Evolutionary conservation across 441 rosid species (phyloP).

Genomic region (Monsonia emarginata): DNA sequence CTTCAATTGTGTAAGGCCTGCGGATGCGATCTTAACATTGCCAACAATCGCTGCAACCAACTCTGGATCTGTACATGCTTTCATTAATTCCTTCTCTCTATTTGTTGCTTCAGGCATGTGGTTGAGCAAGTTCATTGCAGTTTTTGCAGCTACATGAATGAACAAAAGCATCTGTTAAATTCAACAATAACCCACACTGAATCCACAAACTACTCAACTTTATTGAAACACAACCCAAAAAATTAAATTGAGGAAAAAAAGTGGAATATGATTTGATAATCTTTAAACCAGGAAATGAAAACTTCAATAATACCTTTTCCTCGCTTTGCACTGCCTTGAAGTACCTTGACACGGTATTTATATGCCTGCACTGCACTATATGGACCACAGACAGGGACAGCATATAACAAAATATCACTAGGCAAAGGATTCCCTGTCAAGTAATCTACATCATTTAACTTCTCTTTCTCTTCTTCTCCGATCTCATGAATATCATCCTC

Average conservation of each 20-base stretch:
- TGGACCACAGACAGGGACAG: constrained; percentile 88
- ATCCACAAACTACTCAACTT: background rate
- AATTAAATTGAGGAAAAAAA: background rate
- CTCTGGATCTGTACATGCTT: constrained; percentile 89
- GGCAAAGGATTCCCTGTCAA: constrained; percentile 78
- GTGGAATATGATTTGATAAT: too few relatives aligned
- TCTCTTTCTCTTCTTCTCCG: constrained; percentile 82
- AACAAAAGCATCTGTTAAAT: constrained; percentile 5
- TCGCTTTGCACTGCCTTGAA: constrained; percentile 80
- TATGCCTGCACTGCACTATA: constrained; percentile 76
- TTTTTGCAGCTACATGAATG: constrained; percentile 96
- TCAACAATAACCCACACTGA: too few relatives aligned
- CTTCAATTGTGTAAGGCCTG: constrained; percentile 84
- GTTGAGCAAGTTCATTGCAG: constrained; percentile 77
- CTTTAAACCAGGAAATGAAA: too few relatives aligned
- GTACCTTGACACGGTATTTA: constrained; percentile 76
- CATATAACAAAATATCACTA: constrained; percentile 67
- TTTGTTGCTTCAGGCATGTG: constrained; percentile 66
- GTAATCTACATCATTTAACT: constrained; percentile 72
- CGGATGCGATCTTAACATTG: constrained; percentile 75
- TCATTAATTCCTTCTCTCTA: constrained; percentile 93
- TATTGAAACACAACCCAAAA: background rate
- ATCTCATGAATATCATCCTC: constrained; percentile 84
- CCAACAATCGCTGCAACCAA: constrained; percentile 83
- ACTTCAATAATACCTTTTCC: constrained; percentile 56